These are phyloP conservation scores for Colletotrichum ledebouriae DNA, from an alignment of 2,329 filamentous ascomycete genomes.

Conservation along the genomic window DNA sequence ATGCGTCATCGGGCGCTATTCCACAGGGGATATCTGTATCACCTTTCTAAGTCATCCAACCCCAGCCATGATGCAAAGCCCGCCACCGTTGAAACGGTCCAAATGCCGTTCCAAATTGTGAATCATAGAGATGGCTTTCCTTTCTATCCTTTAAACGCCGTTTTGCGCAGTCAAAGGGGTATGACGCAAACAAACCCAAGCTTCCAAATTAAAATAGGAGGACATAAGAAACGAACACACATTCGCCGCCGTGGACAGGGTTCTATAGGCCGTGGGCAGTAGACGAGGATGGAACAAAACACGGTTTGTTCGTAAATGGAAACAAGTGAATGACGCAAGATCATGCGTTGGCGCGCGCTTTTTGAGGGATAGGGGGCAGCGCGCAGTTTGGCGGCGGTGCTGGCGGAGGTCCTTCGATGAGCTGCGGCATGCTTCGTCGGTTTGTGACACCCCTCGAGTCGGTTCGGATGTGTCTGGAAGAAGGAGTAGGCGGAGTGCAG, in stretches of 20 bases:
- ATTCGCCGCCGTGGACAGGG: conserved; percentile 15
- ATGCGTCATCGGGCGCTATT: conserved; percentile 23
- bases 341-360: conserved; percentile 19
- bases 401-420: conserved; percentile 64
- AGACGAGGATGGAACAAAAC: background rate
- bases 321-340: conserved; percentile 10
- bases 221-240: conserved; percentile 28
- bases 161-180: conserved; percentile 41
- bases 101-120: conserved; percentile 29
- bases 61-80: conserved; percentile 26
- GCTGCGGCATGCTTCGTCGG: conserved; percentile 65
- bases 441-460: conserved; percentile 48
- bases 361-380: conserved; percentile 64
- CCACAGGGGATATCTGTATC: conserved; percentile 22
- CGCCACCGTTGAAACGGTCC: conserved; percentile 28
- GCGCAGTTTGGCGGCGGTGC: conserved; percentile 68
- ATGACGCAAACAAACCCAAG: conserved; percentile 38
- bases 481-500: conserved; percentile 15
- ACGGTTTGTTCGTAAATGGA: background rate
- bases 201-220: conserved; percentile 16
- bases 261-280: background rate
- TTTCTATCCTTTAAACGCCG: conserved; percentile 38
- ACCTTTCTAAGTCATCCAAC: conserved; percentile 23
- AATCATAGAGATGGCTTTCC: conserved; percentile 18
- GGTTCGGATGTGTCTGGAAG: conserved; percentile 8